phyloP scores from a whole-genome alignment of 2,329 filamentous ascomycete genomes.

The Arthrocladium fulminans region DNA sequence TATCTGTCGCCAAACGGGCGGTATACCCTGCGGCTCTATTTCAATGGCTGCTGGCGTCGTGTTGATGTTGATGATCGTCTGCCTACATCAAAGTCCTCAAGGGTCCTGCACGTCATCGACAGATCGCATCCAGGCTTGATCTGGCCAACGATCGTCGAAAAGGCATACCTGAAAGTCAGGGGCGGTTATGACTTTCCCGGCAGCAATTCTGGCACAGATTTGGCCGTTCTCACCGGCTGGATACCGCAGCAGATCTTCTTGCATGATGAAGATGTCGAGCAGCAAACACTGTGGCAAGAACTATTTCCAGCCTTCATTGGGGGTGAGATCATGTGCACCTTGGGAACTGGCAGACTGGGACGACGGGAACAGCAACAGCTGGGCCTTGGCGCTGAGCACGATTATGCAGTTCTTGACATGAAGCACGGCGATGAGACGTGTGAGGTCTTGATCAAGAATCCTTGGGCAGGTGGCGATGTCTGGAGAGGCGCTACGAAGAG shows the following conservation, averaged over 20 bases:
- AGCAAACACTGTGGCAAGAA: slow-evolving; percentile 67
- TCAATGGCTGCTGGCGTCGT: slow-evolving; percentile 84
- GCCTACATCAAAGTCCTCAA: slow-evolving; percentile 63
- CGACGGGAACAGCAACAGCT: slow-evolving; percentile 66
- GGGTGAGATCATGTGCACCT: slow-evolving; percentile 76
- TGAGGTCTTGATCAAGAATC: slow-evolving; percentile 82
- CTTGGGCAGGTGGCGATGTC: slow-evolving; percentile 68
- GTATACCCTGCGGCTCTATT: slow-evolving; percentile 86
- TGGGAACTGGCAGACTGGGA: slow-evolving; percentile 79
- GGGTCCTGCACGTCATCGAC: slow-evolving; percentile 80
- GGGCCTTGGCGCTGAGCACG: slow-evolving; percentile 80
- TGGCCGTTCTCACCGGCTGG: slow-evolving; percentile 91
- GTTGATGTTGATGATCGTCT: slow-evolving; percentile 85
- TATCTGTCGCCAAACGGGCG: slow-evolving; percentile 68
- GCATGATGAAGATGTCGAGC: slow-evolving; percentile 72
- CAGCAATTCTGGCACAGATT: slow-evolving; percentile 90
- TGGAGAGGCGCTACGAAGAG: slow-evolving; percentile 25
- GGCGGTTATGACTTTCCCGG: slow-evolving; percentile 97
- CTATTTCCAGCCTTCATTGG: slow-evolving; percentile 65
- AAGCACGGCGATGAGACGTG: slow-evolving; percentile 54
- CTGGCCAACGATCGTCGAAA: slow-evolving; percentile 90
- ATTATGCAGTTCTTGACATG: slow-evolving; percentile 84
- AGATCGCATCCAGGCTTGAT: slow-evolving; percentile 69
- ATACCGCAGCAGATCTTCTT: slow-evolving; percentile 92
- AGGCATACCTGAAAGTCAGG: slow-evolving; percentile 89